Evolutionary conservation across 257 asterid genomes (phyloP), one percentile per base, ranked within the genome.

Genomic region (Striga asiatica): DNA sequence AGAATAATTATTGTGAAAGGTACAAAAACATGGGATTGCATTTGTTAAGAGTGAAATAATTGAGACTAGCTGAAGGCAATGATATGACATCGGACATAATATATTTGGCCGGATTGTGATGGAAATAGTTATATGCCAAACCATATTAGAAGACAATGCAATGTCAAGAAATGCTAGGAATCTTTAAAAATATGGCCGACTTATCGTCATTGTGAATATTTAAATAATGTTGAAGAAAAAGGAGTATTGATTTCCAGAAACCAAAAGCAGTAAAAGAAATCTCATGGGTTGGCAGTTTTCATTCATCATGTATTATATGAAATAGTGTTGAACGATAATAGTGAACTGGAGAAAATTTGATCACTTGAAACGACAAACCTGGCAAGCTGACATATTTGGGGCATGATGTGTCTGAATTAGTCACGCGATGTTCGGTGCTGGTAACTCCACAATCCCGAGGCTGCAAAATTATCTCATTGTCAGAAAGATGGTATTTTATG

Each of bases 371-470:
- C 64, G 24, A 54, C 70, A 61, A 35, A 37, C 66, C 72, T 19
- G 97, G 95, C 73, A 89, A 77, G 78, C 88, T 81, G 78, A 82
- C 75, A 16, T 81, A 79, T 41, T 5, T 39, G 47, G 97, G 95
- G 51, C 97, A 89, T 0, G 85, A 75, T 53, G 37, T 60, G 38
- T 59, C 54, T 2, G 85, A 56, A 50, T 54, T 56, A 61, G 50
- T 56, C 28, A 19, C 12, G 69, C 17, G 54, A 37, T 43, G 37
- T 50, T 28, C 19, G 8, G 32, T 53, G 63, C 43, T 74, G 72
- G 76, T 66, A 56, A 58, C 49, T 14, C 67, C 71, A 78, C 97
- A 85, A 62, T 83, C 85, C 60, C 78, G 75, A 55, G 83, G 81
- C 97, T 82, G 87, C 75, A 77, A 59, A 64, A 59, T 65, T 8